phyloP scores from a whole-genome alignment of 139 green algal genomes.

The Desmodesmus armatus region DNA sequence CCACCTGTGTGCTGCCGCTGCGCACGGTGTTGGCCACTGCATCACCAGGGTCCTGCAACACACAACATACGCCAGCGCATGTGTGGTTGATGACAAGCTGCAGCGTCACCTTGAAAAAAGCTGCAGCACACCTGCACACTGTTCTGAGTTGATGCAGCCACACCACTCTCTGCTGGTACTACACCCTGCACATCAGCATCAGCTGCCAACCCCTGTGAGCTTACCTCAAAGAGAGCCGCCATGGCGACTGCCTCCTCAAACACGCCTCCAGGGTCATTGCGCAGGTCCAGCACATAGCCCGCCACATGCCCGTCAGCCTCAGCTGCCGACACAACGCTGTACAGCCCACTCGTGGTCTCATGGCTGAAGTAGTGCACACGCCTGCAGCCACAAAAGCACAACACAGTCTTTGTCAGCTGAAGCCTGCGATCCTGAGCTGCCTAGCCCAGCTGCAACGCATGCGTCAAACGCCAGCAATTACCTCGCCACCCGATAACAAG shows the following conservation, averaged over 20 bases:
- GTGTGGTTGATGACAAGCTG: no score
- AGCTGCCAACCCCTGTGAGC: conserved; percentile 35
- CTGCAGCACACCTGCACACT: no score
- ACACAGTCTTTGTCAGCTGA: no score
- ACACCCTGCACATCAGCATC: conserved; percentile 32
- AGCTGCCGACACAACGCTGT: conserved; percentile 28
- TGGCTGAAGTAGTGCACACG: conserved; percentile 68
- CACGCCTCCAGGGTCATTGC: conserved; percentile 76
- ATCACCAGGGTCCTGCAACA: conserved; percentile 9
- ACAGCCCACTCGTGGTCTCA: conserved; percentile 50
- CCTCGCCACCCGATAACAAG: no score
- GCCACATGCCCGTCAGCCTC: conserved; percentile 50
- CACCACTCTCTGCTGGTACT: not conserved
- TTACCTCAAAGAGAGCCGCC: conserved; percentile 55
- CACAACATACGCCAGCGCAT: no score
- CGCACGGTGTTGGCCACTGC: conserved; percentile 17
- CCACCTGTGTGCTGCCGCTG: conserved; percentile 9
- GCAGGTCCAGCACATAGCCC: conserved; percentile 73
- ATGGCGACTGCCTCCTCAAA: conserved; percentile 75
- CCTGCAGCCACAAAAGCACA: no score
- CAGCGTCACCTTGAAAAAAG: no score
- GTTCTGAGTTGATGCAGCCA: not conserved
- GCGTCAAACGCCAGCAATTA: no score
- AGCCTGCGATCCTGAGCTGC: no score
- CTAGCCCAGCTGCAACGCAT: no score